phyloP scores from a whole-genome alignment of 495 filamentous ascomycete species.

The Trichoderma reesei region DNA sequence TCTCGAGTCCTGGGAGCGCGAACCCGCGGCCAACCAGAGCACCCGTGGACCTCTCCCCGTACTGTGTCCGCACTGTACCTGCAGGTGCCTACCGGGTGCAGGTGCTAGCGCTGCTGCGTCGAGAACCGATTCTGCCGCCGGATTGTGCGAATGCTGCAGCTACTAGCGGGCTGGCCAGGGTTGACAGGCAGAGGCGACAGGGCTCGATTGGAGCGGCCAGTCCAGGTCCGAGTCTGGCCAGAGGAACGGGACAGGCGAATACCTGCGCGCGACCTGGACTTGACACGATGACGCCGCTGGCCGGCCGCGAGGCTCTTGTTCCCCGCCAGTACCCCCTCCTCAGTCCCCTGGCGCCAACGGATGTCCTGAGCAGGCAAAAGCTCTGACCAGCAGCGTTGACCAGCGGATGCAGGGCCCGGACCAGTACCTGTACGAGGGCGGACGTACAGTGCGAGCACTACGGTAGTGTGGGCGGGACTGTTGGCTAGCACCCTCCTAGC shows the following conservation, averaged over 20 bases:
- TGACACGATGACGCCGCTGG: not conserved
- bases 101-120: not conserved
- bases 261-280: not conserved
- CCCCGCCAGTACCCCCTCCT: slow-evolving; percentile 1
- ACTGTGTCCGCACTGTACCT: too few species aligned
- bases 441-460: too few species aligned
- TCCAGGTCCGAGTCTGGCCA: too few species aligned
- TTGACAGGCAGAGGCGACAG: not conserved
- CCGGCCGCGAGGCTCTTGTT: not conserved
- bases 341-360: not conserved
- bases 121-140: not conserved
- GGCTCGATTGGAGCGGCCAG: not conserved
- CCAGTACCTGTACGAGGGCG: not conserved
- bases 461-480: not conserved
- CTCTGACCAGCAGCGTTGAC: slow-evolving; percentile 6
- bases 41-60: too few species aligned
- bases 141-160: not conserved
- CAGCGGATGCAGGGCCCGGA: slow-evolving; percentile 7
- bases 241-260: not conserved
- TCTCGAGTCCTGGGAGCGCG: too few species aligned
- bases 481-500: not conserved
- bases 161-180: not conserved
- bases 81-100: too few species aligned
- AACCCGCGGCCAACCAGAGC: too few species aligned
- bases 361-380: not conserved